phyloP scores from a whole-genome alignment of 495 filamentous ascomycete species.

The Saxophila tyrrhenica region DNA sequence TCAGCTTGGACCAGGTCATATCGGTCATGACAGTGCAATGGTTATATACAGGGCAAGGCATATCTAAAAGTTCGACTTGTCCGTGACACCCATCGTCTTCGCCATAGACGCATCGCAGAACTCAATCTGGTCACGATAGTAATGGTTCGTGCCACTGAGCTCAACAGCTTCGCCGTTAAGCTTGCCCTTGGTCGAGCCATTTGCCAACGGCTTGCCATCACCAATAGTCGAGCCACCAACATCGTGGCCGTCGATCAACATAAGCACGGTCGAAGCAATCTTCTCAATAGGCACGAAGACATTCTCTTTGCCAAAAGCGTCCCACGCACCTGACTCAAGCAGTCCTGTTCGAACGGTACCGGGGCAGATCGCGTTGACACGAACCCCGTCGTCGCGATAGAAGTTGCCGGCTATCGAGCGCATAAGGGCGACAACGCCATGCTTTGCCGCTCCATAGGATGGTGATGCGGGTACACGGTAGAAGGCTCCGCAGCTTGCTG shows the following conservation, averaged over 20 bases:
- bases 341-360: slow-evolving; percentile 26
- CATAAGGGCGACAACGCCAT: slow-evolving; percentile 25
- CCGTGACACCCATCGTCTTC: slow-evolving; percentile 21
- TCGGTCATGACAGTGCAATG: too few relatives aligned
- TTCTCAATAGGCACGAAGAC: slow-evolving; percentile 26
- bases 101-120: slow-evolving; percentile 24
- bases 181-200: not conserved
- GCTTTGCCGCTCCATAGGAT: slow-evolving; percentile 24
- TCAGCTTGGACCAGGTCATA: too few relatives aligned
- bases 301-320: slow-evolving; percentile 15
- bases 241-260: slow-evolving; percentile 23
- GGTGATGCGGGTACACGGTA: slow-evolving; percentile 23
- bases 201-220: slow-evolving; percentile 4
- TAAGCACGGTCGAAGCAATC: slow-evolving; percentile 19
- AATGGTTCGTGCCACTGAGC: slow-evolving; percentile 21
- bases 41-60: too few relatives aligned
- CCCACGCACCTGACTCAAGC: slow-evolving; percentile 22
- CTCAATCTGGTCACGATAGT: slow-evolving; percentile 16
- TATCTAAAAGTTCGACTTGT: slow-evolving; percentile 2
- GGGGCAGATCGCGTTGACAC: slow-evolving; percentile 23
- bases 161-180: slow-evolving; percentile 23
- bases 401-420: slow-evolving; percentile 21
- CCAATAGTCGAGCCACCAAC: slow-evolving; percentile 6
- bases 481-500: slow-evolving; percentile 24
- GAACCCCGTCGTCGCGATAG: slow-evolving; percentile 18